A percentile compares a stretch with the other conserved stretches of the same genome.
Conservation (phyloP, 768 basidiomycete genomes). For the Mycena amicta region DNA sequence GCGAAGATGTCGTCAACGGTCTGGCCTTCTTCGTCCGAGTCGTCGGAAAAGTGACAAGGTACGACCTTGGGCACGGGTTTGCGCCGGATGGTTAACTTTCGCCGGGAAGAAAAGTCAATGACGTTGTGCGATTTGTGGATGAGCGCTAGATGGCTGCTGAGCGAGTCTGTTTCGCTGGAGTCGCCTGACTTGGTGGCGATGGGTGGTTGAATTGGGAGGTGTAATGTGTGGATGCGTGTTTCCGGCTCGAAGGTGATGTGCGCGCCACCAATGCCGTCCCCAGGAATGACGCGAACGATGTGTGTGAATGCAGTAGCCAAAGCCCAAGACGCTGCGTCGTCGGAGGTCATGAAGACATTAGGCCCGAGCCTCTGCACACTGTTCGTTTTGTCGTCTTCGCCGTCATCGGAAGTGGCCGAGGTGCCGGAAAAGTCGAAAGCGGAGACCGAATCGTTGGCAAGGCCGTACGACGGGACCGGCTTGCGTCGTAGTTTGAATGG, state of each 20-base stretch:
- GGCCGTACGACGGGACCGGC: constrained; percentile 8
- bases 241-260: neutral
- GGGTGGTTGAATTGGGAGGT: constrained; percentile 9
- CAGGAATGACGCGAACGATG: constrained; percentile 6
- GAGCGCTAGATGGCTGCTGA: neutral
- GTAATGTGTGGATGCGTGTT: constrained; percentile 9
- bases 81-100: neutral
- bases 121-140: constrained; percentile 4
- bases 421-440: neutral
- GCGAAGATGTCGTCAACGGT: neutral
- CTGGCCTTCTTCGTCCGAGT: neutral
- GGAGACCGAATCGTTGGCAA: neutral
- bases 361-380: constrained; percentile 9
- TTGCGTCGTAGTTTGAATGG: constrained; percentile 14
- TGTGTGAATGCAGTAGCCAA: constrained; percentile 15
- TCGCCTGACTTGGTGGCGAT: neutral
- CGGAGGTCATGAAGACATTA: constrained; percentile 14
- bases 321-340: neutral
- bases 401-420: neutral
- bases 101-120: neutral
- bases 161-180: neutral
- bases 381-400: neutral
- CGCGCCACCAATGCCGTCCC: neutral
- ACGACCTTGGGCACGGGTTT: neutral
- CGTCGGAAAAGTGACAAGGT: no score